phyloP scores from a whole-genome alignment of 1,139 yeast genomes.

The Ogataea hybrid region DNA sequence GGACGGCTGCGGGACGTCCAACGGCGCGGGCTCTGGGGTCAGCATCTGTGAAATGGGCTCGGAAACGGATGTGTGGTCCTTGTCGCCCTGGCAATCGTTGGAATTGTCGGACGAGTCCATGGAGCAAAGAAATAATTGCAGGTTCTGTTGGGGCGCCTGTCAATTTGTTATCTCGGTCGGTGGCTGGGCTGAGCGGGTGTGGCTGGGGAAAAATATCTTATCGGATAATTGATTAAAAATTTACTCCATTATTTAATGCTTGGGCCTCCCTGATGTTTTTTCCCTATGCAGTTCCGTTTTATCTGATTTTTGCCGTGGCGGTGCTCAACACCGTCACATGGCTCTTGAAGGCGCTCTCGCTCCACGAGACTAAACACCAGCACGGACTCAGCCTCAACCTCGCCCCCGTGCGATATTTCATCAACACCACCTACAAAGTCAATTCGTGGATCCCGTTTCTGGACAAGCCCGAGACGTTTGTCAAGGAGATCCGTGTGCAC shows the following conservation, averaged over 20 bases:
- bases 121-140: constrained; percentile 5
- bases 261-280: too few relatives aligned
- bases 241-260: too few relatives aligned
- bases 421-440: constrained; percentile 14
- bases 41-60: constrained; percentile 6
- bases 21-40: constrained; percentile 13
- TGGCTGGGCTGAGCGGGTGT: constrained; percentile 6
- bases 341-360: constrained; percentile 2
- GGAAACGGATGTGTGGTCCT: not conserved
- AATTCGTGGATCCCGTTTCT: constrained; percentile 8
- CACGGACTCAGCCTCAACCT: constrained; percentile 10
- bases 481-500: constrained; percentile 18
- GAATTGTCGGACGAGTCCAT: constrained; percentile 8
- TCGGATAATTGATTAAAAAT: too few relatives aligned
- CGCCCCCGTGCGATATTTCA: constrained; percentile 1
- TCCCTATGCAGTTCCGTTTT: too few relatives aligned
- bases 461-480: not conserved
- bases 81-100: not conserved
- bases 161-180: constrained; percentile 6
- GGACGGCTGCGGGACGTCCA: constrained; percentile 6
- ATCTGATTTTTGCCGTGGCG: not conserved
- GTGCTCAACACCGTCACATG: constrained; percentile 4
- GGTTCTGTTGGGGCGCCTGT: constrained; percentile 10
- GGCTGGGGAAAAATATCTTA: not conserved
- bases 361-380: constrained; percentile 15